phyloP scores from a whole-genome alignment of 805 yeast genomes.

The Yarrowia yakushimensis region DNA sequence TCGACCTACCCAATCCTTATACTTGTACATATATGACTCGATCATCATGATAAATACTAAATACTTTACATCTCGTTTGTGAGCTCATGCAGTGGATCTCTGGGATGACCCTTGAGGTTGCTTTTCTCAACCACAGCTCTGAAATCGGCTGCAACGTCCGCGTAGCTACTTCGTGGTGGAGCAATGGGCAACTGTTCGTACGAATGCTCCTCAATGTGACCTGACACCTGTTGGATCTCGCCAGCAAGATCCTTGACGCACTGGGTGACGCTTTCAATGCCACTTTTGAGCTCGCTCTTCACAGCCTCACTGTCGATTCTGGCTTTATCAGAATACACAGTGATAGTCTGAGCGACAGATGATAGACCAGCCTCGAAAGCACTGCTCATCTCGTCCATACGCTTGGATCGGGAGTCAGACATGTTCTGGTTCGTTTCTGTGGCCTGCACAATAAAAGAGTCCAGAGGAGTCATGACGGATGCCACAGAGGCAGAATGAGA shows the following conservation, averaged over 20 bases:
- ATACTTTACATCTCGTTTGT: slow-evolving; percentile 3
- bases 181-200: neutral
- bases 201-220: neutral
- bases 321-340: neutral
- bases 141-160: neutral
- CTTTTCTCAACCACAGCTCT: neutral
- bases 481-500: neutral
- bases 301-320: neutral
- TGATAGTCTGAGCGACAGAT: neutral
- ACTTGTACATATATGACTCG: no score
- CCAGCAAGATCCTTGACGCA: neutral
- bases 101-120: neutral
- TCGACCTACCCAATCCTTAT: no score
- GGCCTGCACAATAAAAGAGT: slow-evolving; percentile 17
- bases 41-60: slow-evolving; percentile 12
- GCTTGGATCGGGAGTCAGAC: neutral
- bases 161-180: neutral
- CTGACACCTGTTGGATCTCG: neutral
- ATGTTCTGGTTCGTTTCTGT: neutral
- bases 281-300: neutral
- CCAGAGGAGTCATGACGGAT: slow-evolving; percentile 2
- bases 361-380: neutral
- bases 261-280: neutral
- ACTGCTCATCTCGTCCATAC: neutral
- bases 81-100: slow-evolving; percentile 15